Conservation (phyloP, 2,329 filamentous ascomycete genomes). For the Cryphonectria japonica region DNA sequence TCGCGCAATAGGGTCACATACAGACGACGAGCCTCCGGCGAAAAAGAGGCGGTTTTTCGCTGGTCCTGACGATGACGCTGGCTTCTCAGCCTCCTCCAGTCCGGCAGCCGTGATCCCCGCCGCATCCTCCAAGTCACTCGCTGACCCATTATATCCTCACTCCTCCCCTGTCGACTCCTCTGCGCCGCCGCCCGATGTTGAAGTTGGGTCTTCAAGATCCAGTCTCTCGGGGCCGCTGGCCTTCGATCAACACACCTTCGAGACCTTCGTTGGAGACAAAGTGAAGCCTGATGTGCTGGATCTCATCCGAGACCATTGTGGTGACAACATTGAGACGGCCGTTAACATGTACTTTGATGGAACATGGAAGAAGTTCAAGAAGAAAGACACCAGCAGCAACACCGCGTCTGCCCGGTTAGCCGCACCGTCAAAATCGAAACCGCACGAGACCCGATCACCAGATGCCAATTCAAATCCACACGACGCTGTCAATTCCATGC, state of each 20-base stretch:
- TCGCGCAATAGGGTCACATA: constrained; percentile 27
- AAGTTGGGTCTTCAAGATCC: constrained; percentile 30
- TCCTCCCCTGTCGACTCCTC: not conserved
- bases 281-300: constrained; percentile 53
- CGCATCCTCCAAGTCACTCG: constrained; percentile 25
- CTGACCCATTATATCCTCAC: constrained; percentile 33
- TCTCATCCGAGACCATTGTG: constrained; percentile 57
- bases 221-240: constrained; percentile 37
- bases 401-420: constrained; percentile 9
- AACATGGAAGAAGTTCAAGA: constrained; percentile 60
- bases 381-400: constrained; percentile 31
- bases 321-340: constrained; percentile 62
- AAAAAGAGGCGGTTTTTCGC: constrained; percentile 32
- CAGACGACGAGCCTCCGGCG: constrained; percentile 22
- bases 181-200: constrained; percentile 6
- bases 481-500: constrained; percentile 37
- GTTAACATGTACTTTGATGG: constrained; percentile 74
- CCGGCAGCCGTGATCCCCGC: not conserved
- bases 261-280: constrained; percentile 62
- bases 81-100: constrained; percentile 15
- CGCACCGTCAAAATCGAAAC: constrained; percentile 26
- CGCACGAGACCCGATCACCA: constrained; percentile 19
- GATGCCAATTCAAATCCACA: not conserved
- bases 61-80: constrained; percentile 31
- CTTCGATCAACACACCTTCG: constrained; percentile 63